phyloP scores from a whole-genome alignment of 1,284 basidiomycete species.

The Irpex rosettiformis region DNA sequence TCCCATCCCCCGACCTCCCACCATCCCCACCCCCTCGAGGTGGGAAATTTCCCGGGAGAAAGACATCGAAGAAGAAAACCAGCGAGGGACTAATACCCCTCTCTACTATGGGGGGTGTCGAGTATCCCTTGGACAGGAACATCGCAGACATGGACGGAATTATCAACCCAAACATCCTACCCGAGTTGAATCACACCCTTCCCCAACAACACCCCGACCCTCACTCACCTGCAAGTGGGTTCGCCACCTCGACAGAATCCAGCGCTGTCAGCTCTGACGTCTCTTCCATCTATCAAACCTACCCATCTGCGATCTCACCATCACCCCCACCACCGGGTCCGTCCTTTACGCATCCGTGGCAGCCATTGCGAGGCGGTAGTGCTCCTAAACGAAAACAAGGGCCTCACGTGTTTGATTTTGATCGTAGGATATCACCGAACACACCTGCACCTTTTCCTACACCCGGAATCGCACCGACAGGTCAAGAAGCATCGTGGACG shows the following conservation, averaged over 20 bases:
- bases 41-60: slow-evolving; percentile 9
- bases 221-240: slow-evolving; percentile 40
- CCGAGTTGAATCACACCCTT: slow-evolving; percentile 16
- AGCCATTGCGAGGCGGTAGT: slow-evolving; percentile 9
- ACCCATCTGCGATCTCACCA: slow-evolving; percentile 5
- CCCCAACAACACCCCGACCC: slow-evolving; percentile 20
- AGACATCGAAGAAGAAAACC: slow-evolving; percentile 22
- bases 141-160: slow-evolving; percentile 84
- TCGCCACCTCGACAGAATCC: slow-evolving; percentile 26
- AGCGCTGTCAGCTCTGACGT: slow-evolving; percentile 22
- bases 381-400: background rate
- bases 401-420: background rate
- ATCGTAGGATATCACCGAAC: background rate
- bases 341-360: slow-evolving; percentile 16
- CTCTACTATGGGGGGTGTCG: slow-evolving; percentile 17
- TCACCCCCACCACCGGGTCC: slow-evolving; percentile 21
- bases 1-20: slow-evolving; percentile 7
- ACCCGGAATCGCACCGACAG: slow-evolving; percentile 3
- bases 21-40: slow-evolving; percentile 17
- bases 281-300: slow-evolving; percentile 18
- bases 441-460: background rate
- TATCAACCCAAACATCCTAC: slow-evolving; percentile 49
- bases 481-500: slow-evolving; percentile 41
- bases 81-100: slow-evolving; percentile 19
- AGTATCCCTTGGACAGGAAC: slow-evolving; percentile 70